Base-by-base conservation (phyloP, 306 rosid species). In the Quercus berberidifolia region DNA sequence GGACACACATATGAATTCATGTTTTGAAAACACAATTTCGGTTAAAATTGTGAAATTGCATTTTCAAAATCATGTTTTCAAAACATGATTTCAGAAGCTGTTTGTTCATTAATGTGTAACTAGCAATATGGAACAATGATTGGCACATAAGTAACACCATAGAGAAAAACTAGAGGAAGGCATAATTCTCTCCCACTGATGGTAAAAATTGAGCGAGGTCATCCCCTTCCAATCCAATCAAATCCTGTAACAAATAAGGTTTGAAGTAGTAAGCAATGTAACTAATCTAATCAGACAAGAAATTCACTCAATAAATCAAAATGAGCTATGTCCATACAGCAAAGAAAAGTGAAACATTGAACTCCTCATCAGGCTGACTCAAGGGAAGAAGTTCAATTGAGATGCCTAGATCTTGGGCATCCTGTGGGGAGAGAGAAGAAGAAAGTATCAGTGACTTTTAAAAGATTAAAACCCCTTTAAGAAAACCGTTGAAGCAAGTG, bases 371-470 rank as follows among this genome's bases (percentile, higher is more conserved):
- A 10, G 91, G 88, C 76, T 59, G 59, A 83, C 90, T 87, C 89
- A 94, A 83, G 21, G 99, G 99, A 63, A 94, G 93, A 85, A 92
- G 90, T 79, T 94, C 99, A 77, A 94, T 86, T 43, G 90, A 90
- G 76, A 94, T 91, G 74, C 94, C 97, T 84, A 94, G 96, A 88
- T 91, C 99, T 62, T 81, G 92, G 67, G 99, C 91, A 87, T 94
- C 99, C 99, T 94, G 67, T 46, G 77, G 12, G 23, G 54, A 41
- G 33, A 70, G 18, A 71, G 28, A 81, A 80, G 76, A 67, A 65
- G 21, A 55, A 71, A 6, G 18, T 59, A 33, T 28, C 14, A 23
- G 75, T 71, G 55, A 86, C 74, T 72, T 67, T 46, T 79, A 74
- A 54, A 49, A 38, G 18, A 73, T 75, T 21, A 43, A 82, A 82